Conservation (phyloP, 208 protist species). For the Novymonas esmeraldas region DNA sequence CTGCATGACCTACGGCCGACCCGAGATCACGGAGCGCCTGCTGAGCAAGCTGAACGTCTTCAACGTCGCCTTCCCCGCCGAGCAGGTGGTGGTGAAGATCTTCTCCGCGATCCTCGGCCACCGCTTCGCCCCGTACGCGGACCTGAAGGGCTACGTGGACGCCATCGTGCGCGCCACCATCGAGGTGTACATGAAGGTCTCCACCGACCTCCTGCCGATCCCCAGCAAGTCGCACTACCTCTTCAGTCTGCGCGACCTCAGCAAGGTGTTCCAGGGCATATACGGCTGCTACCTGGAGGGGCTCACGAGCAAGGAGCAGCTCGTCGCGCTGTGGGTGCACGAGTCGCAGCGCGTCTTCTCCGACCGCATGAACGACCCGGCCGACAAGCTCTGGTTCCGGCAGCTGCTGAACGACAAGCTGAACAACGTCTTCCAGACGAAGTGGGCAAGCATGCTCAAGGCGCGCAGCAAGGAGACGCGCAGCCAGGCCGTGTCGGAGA, state of each 20-base stretch:
- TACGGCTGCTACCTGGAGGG: constrained; percentile 89
- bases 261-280: constrained; percentile 98
- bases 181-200: constrained; percentile 94
- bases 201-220: constrained; percentile 94
- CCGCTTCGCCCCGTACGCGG: constrained; percentile 92
- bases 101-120: constrained; percentile 95
- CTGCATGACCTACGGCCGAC: constrained; percentile 97
- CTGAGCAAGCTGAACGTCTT: constrained; percentile 96
- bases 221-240: constrained; percentile 98
- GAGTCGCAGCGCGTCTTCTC: constrained; percentile 98
- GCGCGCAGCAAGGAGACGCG: constrained; percentile 62
- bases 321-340: constrained; percentile 98
- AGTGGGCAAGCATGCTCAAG: constrained; percentile 93
- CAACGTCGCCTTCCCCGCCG: constrained; percentile 96
- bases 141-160: constrained; percentile 93
- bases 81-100: constrained; percentile 94
- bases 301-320: constrained; percentile 93
- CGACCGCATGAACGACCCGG: constrained; percentile 95
- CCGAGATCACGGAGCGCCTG: constrained; percentile 93
- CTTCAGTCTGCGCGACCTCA: constrained; percentile 98
- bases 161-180: constrained; percentile 94
- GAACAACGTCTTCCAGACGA: constrained; percentile 90
- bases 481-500: constrained; percentile 50
- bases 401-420: constrained; percentile 93
- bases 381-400: constrained; percentile 95